A percentile compares a stretch with the other conserved stretches of the same genome.
phyloP scores from a whole-genome alignment of 1,139 yeast genomes.

The Sugiyamaella novakii region DNA sequence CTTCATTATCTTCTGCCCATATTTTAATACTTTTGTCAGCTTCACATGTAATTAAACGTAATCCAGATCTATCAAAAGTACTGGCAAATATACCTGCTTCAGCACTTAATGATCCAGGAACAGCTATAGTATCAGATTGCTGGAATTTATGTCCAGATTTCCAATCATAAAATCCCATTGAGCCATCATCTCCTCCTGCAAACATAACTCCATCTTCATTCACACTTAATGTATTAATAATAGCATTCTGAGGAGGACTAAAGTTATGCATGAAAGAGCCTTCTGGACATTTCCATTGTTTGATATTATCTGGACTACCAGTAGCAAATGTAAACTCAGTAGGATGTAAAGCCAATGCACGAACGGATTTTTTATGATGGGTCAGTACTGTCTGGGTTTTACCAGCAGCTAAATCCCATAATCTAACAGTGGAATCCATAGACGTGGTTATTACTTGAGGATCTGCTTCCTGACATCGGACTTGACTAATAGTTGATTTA shows the following conservation, averaged over 20 bases:
- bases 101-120: slow-evolving; percentile 70
- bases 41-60: slow-evolving; percentile 81
- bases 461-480: slow-evolving; percentile 66
- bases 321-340: slow-evolving; percentile 75
- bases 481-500: slow-evolving; percentile 68
- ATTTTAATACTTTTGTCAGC: slow-evolving; percentile 87
- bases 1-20: slow-evolving; percentile 63
- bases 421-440: slow-evolving; percentile 77
- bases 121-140: slow-evolving; percentile 51
- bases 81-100: slow-evolving; percentile 74
- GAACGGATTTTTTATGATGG: slow-evolving; percentile 80
- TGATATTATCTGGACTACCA: slow-evolving; percentile 76
- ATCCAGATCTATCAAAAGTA: slow-evolving; percentile 76
- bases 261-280: slow-evolving; percentile 68
- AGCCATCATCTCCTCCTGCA: slow-evolving; percentile 85
- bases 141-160: slow-evolving; percentile 66
- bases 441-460: slow-evolving; percentile 88
- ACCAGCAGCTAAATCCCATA: slow-evolving; percentile 85
- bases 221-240: slow-evolving; percentile 68
- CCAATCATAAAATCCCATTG: slow-evolving; percentile 78
- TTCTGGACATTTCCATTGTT: slow-evolving; percentile 81
- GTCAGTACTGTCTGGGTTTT: slow-evolving; percentile 64
- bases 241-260: slow-evolving; percentile 51
- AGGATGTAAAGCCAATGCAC: slow-evolving; percentile 73
- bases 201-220: slow-evolving; percentile 71